Base-by-base conservation (phyloP, 495 filamentous ascomycete genomes). In the Sabuloglossum arenarium region DNA sequence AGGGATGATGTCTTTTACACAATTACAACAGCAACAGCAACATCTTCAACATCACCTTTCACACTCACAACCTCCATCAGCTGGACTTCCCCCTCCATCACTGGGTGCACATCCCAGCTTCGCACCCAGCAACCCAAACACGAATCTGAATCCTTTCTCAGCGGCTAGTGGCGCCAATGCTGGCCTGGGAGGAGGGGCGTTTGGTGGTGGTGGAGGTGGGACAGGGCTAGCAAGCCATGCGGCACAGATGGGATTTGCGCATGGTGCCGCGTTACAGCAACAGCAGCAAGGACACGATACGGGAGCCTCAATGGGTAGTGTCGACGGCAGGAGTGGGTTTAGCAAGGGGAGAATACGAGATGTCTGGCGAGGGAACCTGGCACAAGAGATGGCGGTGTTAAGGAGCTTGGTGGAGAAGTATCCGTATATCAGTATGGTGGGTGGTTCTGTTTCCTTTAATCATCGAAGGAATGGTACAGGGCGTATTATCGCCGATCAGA, bases 341-440 rank as follows among this genome's bases (percentile, higher is more conserved):
- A 74, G 73, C 27, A 84, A 85, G 65, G 73, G 77, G 28, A 72
- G 88, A 66, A 96, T 97, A 77, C 76, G 88, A 53, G 91, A 98
- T 64, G 91, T 98, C 19, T 98, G 90, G 90, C 83, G 79, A 61
- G 76, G 84, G 58, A 96, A 97, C 64, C 70, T 97, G 56, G 77
- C 81, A n/a, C 81, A 89, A 61, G 91, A 98, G 70, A 86, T 98
- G 80, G 78, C 75, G 4, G 67, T 80, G 27, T 67, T 98, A 60
- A 74, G 93, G 63, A 74, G 79, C 43, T 68, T 97, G 64, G 77
- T 95, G 52, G 85, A 94, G 53, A 84, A 81, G 58, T 97, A 89
- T 68, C 86, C 88, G 28, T 97, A 89, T 64, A 85, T 97, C 67
- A 86, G 86, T 65, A 96, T 97, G 93, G 90, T 97, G 72, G 70